phyloP scores from a whole-genome alignment of 768 basidiomycete species.

The Rickenella mellea region DNA sequence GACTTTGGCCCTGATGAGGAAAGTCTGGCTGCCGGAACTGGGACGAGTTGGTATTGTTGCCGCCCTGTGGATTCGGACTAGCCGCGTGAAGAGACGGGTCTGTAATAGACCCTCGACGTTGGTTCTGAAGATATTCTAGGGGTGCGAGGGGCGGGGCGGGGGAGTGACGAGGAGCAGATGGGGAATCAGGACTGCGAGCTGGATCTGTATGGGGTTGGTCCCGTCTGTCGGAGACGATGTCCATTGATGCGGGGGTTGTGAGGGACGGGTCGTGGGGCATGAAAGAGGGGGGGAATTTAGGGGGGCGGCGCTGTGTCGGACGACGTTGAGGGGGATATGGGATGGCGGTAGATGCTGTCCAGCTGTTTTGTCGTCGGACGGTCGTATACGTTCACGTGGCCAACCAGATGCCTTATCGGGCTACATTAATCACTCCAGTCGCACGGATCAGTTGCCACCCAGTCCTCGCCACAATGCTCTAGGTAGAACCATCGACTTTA shows the following conservation, averaged over 20 bases:
- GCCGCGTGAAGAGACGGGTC: constrained; percentile 72
- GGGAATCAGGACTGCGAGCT: constrained; percentile 11
- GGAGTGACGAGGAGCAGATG: constrained; percentile 30
- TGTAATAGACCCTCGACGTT: constrained; percentile 76
- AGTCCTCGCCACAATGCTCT: not conserved
- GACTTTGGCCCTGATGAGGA: constrained; percentile 12
- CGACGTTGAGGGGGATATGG: not conserved
- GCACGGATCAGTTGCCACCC: constrained; percentile 1
- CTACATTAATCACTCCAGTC: not conserved
- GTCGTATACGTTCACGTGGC: not conserved
- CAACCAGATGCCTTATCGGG: constrained; percentile 1
- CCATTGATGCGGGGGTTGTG: not conserved
- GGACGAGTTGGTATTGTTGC: constrained; percentile 7
- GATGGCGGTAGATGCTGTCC: constrained; percentile 1
- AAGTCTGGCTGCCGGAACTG: constrained; percentile 13
- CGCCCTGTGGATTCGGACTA: constrained; percentile 16
- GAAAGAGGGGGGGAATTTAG: not conserved
- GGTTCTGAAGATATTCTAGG: constrained; percentile 70
- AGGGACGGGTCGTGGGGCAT: no score
- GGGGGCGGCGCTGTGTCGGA: constrained; percentile 6
- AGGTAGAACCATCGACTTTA: not conserved
- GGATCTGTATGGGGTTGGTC: constrained; percentile 11
- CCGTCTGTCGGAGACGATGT: not conserved
- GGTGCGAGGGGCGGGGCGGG: constrained; percentile 59
- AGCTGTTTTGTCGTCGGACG: not conserved